These are phyloP conservation scores for Mentha longifolia DNA, from an alignment of 257 asterid genomes.

Conservation along the genomic window DNA sequence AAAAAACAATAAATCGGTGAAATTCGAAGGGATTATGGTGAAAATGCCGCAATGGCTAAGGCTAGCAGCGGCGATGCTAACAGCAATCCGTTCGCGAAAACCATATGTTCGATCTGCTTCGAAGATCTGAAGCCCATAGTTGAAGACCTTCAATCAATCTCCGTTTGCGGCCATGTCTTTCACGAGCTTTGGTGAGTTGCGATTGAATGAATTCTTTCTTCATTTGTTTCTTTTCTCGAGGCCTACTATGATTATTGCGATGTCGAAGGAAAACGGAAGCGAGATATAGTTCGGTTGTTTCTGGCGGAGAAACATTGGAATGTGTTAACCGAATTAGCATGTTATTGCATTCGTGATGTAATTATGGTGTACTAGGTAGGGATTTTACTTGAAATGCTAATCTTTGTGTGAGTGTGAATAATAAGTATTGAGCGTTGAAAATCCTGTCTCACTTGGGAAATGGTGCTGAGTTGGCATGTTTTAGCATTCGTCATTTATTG, in stretches of 20 bases:
- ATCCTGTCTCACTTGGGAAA: no score
- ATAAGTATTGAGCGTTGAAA: no score
- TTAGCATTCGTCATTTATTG: neutral
- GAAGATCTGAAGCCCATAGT: slow-evolving; percentile 90
- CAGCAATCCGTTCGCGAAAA: slow-evolving; percentile 59
- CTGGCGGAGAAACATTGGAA: neutral
- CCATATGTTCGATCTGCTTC: slow-evolving; percentile 89
- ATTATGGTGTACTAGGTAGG: no score
- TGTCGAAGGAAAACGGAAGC: neutral
- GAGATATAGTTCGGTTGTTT: neutral
- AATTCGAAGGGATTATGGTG: slow-evolving; percentile 1
- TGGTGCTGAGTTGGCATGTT: no score
- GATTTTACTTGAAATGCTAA: no score
- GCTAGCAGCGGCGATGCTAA: slow-evolving; percentile 26
- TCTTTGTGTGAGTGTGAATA: no score
- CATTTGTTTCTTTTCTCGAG: neutral
- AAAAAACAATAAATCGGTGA: slow-evolving; percentile 26
- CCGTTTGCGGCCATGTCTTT: slow-evolving; percentile 94
- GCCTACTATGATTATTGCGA: neutral
- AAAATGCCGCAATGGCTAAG: slow-evolving; percentile 51
- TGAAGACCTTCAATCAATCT: slow-evolving; percentile 89
- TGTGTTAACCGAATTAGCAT: neutral
- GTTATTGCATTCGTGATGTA: no score
- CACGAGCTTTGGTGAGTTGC: slow-evolving; percentile 92
- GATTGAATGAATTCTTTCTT: neutral